phyloP scores from a whole-genome alignment of 169 alveolate species.

The Plasmodium fragile region DNA sequence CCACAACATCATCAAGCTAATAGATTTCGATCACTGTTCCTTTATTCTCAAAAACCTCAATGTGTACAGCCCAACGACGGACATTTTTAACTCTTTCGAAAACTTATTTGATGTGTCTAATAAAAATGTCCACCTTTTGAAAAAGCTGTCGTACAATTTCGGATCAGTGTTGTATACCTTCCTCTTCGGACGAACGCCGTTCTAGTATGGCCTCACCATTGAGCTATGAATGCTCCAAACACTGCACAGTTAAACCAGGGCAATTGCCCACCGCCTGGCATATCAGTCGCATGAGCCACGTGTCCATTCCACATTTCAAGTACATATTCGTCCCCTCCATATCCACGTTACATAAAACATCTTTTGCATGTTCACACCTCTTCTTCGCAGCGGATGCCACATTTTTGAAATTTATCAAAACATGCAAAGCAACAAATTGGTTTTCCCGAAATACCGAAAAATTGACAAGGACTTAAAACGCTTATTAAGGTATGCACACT shows the following conservation, averaged over 20 bases:
- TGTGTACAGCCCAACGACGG: conserved; percentile 9
- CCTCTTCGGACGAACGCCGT: conserved; percentile 58
- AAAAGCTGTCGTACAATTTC: conserved; percentile 57
- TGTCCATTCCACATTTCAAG: not conserved
- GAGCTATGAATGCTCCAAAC: not conserved
- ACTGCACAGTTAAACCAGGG: not conserved
- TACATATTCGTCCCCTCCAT: not conserved
- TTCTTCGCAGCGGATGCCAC: conserved; percentile 42
- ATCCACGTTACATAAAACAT: not conserved
- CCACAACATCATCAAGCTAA: conserved; percentile 23
- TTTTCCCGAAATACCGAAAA: conserved; percentile 60
- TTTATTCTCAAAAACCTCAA: conserved; percentile 25
- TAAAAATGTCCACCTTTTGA: conserved; percentile 7
- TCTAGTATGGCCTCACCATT: conserved; percentile 21
- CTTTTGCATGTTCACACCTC: conserved; percentile 5
- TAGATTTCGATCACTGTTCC: conserved; percentile 70
- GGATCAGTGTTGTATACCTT: conserved; percentile 72
- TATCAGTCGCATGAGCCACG: not conserved
- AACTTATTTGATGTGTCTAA: conserved; percentile 36
- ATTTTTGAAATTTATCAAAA: conserved; percentile 59
- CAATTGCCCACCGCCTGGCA: not conserved
- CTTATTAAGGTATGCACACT: conserved; percentile 53
- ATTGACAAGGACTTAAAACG: conserved; percentile 27
- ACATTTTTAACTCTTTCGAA: conserved; percentile 67
- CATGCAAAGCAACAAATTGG: conserved; percentile 42